Base-by-base conservation (phyloP, 2,329 filamentous ascomycete species). In the Exophiala dermatitidis region DNA sequence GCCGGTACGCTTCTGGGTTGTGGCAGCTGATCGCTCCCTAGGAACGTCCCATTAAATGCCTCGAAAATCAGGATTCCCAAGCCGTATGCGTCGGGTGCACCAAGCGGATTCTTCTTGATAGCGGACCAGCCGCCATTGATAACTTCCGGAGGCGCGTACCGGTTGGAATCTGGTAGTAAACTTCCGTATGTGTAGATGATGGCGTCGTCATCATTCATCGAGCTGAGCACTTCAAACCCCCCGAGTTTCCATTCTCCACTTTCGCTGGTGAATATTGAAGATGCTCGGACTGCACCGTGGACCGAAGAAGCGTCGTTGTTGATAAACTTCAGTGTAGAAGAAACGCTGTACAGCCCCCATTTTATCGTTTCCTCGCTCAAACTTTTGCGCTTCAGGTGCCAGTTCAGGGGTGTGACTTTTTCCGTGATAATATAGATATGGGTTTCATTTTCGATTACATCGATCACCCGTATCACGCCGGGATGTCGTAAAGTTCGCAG, bases 241-340 rank as follows among this genome's bases (percentile, higher is more conserved):
- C 86, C 90, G 1, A 98, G 74, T 66, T 94, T 97, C 93, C 93
- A 98, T 72, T 98, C 93, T 53, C 93, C 93, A 66, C 93, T 96
- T 67, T 97, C 91, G 56, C 89, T 90, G 3, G 88, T 93, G 70
- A 90, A 98, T 60, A 98, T 78, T 0, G 91, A 95, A 0, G 87
- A 86, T 19, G 88, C 86, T 58, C 88, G 84, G 48, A 98, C 75
- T 64, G 82, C 88, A 46, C 90, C 93, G 65, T 98, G 93, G 48
- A 98, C 86, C 0, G 90, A 96, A 2, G 85, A 79, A 2, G 90
- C 93, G 61, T 98, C 93, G 45, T 87, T 84, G 65, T 98, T 98
- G 68, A 98, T 88, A 66, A 98, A 98, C 65, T 93, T 95, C 61
- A 97, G 72, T 0, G 93, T 97, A 67, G 89, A 87, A 61, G 93